These are phyloP conservation scores for Fusarium burgessii DNA, from an alignment of 2,329 filamentous ascomycete species.

Conservation along the genomic window DNA sequence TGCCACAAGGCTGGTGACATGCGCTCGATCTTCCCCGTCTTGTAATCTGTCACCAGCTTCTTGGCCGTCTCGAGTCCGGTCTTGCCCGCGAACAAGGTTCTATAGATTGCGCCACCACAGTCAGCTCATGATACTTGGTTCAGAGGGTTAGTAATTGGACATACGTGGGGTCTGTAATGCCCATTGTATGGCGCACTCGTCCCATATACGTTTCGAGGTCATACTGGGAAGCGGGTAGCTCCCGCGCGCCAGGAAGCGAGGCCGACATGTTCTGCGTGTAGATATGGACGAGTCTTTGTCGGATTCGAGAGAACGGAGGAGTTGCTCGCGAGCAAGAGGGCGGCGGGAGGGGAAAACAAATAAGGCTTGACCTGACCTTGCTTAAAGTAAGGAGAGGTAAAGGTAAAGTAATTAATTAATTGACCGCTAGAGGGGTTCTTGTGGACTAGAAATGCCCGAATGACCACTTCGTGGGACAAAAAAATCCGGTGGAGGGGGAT, in stretches of 20 bases:
- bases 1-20: conserved; percentile 95
- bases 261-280: conserved; percentile 66
- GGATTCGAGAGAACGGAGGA: conserved; percentile 19
- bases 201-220: conserved; percentile 96
- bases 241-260: conserved; percentile 75
- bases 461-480: conserved; percentile 37
- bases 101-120: conserved; percentile 54
- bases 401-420: conserved; percentile 1
- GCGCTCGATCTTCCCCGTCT: conserved; percentile 79
- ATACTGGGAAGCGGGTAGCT: conserved; percentile 91
- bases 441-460: conserved; percentile 33
- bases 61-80: conserved; percentile 89
- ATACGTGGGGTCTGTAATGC: conserved; percentile 96
- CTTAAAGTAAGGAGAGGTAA: background rate
- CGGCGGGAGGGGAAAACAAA: conserved; percentile 1
- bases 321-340: conserved; percentile 16
- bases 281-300: conserved; percentile 12
- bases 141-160: conserved; percentile 49
- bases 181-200: conserved; percentile 87
- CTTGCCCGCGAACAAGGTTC: conserved; percentile 85
- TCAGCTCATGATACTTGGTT: conserved; percentile 14
- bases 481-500: conserved; percentile 33
- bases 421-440: conserved; percentile 28
- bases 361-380: background rate
- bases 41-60: conserved; percentile 83